These are phyloP conservation scores for Stagonosporopsis chrysanthemi DNA, from an alignment of 2,329 filamentous ascomycete genomes.

Conservation along the genomic window DNA sequence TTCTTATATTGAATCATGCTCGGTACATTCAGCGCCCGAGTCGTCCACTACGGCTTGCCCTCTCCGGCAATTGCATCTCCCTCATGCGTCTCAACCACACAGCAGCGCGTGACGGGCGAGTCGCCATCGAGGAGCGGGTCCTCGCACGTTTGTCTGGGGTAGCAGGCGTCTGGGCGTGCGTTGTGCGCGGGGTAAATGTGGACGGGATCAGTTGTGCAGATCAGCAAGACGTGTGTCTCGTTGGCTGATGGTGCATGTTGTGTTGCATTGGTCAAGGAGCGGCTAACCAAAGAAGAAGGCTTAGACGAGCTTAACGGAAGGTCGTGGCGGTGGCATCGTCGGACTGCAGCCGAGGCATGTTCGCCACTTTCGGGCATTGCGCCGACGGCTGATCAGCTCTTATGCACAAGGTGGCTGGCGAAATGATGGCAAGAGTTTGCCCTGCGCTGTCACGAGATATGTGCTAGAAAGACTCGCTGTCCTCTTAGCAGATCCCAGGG, in stretches of 20 bases:
- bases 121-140: constrained; percentile 13
- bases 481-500: no score
- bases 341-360: background rate
- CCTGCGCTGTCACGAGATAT: background rate
- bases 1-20: constrained; percentile 21
- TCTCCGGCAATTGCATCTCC: constrained; percentile 15
- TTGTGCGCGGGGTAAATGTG: constrained; percentile 30
- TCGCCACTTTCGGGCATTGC: background rate
- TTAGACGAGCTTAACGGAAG: background rate
- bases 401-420: background rate
- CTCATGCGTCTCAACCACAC: constrained; percentile 11
- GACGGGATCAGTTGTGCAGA: constrained; percentile 18
- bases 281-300: background rate
- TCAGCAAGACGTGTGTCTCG: constrained; percentile 19
- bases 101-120: constrained; percentile 3
- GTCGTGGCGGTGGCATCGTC: background rate
- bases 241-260: background rate
- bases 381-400: background rate
- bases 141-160: constrained; percentile 23
- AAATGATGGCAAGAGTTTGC: background rate
- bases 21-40: constrained; percentile 25
- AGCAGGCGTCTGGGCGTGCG: constrained; percentile 4
- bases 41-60: constrained; percentile 16
- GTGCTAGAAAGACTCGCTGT: no score
- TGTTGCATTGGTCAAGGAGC: background rate